Evolutionary conservation across 2,329 filamentous ascomycete genomes (phyloP).

Genomic region (Aureobasidium sp.): DNA sequence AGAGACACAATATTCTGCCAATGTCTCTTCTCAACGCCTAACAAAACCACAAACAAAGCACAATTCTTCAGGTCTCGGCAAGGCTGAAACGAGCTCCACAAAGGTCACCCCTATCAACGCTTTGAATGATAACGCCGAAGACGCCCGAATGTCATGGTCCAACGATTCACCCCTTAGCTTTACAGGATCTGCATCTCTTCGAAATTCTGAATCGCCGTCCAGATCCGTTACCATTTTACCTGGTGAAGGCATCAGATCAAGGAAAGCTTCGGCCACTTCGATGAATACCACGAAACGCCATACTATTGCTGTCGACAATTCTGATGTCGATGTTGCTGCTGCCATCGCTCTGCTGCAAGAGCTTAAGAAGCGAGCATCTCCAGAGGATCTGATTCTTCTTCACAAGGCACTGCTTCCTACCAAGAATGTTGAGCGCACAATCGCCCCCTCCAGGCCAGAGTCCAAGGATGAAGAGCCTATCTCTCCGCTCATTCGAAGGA

Average conservation of each 20-base stretch:
- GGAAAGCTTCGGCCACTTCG: neutral
- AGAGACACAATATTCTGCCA: neutral
- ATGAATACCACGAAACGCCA: conserved; percentile 1
- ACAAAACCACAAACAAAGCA: conserved; percentile 11
- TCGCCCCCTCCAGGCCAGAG: conserved; percentile 5
- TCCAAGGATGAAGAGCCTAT: conserved; percentile 6
- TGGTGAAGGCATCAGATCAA: neutral
- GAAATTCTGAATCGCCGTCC: neutral
- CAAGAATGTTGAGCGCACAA: conserved; percentile 22
- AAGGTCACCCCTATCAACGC: conserved; percentile 6
- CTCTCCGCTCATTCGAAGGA: conserved; percentile 27
- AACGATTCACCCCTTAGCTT: conserved; percentile 11
- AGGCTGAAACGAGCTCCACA: conserved; percentile 5
- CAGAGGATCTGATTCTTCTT: conserved; percentile 40
- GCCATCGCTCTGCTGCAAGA: conserved; percentile 41
- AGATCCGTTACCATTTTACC: neutral
- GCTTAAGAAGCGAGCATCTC: conserved; percentile 41
- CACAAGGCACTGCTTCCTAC: conserved; percentile 31
- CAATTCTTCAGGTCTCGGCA: neutral
- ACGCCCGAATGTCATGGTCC: neutral
- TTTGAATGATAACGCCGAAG: neutral
- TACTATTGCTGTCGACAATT: conserved; percentile 6
- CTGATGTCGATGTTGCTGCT: conserved; percentile 35
- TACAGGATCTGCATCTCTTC: neutral
- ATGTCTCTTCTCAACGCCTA: neutral